Evolutionary conservation across 768 basidiomycete genomes (phyloP).

Genomic region (Rhizopogon vinicolor): DNA sequence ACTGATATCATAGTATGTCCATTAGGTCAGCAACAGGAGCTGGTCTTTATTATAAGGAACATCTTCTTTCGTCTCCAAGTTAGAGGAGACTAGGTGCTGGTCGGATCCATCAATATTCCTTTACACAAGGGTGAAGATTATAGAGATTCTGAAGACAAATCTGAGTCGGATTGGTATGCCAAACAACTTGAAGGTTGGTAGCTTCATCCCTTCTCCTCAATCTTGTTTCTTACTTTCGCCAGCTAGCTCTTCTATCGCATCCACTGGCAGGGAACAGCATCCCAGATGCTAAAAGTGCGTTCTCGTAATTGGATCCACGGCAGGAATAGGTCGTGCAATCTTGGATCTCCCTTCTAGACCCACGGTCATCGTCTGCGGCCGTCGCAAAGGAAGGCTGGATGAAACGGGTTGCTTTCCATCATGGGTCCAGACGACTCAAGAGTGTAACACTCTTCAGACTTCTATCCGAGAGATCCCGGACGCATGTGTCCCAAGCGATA

Average conservation of each 20-base stretch:
- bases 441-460: conserved; percentile 34
- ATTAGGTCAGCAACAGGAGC: too few relatives aligned
- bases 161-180: too few relatives aligned
- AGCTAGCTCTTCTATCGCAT: conserved; percentile 9
- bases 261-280: too few relatives aligned
- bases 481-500: conserved; percentile 25
- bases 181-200: neutral
- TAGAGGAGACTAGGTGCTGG: too few relatives aligned
- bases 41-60: too few relatives aligned
- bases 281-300: conserved; percentile 41
- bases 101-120: too few relatives aligned
- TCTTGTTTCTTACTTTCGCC: too few relatives aligned
- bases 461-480: conserved; percentile 42
- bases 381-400: conserved; percentile 51
- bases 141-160: neutral
- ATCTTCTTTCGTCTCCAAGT: too few relatives aligned
- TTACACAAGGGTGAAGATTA: neutral
- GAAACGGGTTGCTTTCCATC: conserved; percentile 33
- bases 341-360: conserved; percentile 43
- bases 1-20: neutral
- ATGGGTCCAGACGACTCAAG: conserved; percentile 32
- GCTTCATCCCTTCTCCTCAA: neutral
- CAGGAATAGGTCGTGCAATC: conserved; percentile 55
- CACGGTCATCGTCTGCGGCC: conserved; percentile 45
- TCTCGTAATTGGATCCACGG: conserved; percentile 52